These are phyloP conservation scores for Phytopythium litorale DNA, from an alignment of 352 stramenopile genomes.

Conservation along the genomic window DNA sequence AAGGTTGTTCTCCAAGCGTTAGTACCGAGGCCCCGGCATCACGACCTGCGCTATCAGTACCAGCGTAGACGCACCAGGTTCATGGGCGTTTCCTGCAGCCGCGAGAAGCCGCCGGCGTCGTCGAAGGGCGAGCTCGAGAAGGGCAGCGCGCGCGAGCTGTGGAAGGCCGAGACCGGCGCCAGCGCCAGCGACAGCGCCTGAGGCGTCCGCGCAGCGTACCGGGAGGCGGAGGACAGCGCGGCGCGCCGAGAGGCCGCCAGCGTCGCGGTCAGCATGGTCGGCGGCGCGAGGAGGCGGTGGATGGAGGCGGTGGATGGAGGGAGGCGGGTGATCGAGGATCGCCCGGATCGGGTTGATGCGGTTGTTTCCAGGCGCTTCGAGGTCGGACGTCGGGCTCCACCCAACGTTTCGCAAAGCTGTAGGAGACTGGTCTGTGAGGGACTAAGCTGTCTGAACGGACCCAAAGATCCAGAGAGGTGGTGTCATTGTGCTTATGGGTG, in stretches of 20 bases:
- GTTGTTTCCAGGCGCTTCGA: not conserved
- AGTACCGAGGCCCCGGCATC: not conserved
- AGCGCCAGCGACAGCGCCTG: not conserved
- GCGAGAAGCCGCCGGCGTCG: conserved; percentile 29
- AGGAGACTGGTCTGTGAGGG: no score
- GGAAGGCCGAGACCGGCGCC: conserved; percentile 5
- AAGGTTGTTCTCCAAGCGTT: no score
- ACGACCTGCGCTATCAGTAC: not conserved
- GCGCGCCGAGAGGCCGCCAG: conserved; percentile 16
- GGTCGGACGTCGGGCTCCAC: not conserved
- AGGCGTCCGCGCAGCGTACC: conserved; percentile 14
- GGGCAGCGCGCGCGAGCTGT: conserved; percentile 24
- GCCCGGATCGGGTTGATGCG: not conserved
- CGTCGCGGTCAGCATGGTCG: conserved; percentile 19
- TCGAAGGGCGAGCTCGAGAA: conserved; percentile 31
- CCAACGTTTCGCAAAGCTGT: not conserved
- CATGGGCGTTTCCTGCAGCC: conserved; percentile 41
- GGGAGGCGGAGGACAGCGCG: not conserved
- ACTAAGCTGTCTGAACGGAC: no score
- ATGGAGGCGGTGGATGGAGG: not conserved
- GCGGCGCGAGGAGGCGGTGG: not conserved
- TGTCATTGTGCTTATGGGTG: no score
- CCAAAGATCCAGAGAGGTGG: no score
- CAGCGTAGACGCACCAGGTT: conserved; percentile 37
- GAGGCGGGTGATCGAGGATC: not conserved